Evolutionary conservation across 495 filamentous ascomycete species (phyloP), one percentile per base, ranked within the genome.

Genomic region (Penicillium maclennaniae): DNA sequence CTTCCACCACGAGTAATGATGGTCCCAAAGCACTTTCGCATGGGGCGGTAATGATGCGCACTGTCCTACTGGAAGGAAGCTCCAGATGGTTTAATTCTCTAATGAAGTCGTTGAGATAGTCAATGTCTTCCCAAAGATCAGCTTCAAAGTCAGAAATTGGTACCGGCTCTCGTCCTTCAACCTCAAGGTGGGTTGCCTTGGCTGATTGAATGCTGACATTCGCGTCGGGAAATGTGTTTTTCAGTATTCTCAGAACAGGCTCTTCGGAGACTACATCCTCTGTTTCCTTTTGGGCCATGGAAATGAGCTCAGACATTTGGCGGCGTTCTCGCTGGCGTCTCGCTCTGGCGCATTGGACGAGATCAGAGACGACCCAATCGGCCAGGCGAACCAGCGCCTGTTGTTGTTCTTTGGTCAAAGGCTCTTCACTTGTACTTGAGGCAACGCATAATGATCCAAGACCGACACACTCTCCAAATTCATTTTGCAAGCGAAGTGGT

Each of bases 301-400:
- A 25, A 21, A 60, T 19, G 7, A 60, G 49, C 12, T 55, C 49
- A 41, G 45, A 25, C 57, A 60, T 60, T 10, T 20, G 53, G 40
- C 31, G 53, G 0, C 53, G 47, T 14, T 53, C 53, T 12, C 53
- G 49, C 40, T 60, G 57, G 15, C 57, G 45, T 36, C 48, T 53
- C 23, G 49, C 53, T 50, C 53, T 45, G 15, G 39, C 36, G 12
- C 31, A 45, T 45, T 60, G 53, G 12, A 56, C 40, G 7, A 60
- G 49, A 46, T 60, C 57, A 3, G 53, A 60, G n/a, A 60, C 49
- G 16, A 56, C 45, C 57, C 57, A 60, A 20, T 60, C 57, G 6
- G 31, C 53, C n/a, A 60, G 49, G 20, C 49, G 53, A 25, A 60
- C 45, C 6, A 60, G 45, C 17, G 57, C 28, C 37, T 56, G 49